Conservation (phyloP, 1,139 yeast species). For the Magnusiomyces tetraspermus region DNA sequence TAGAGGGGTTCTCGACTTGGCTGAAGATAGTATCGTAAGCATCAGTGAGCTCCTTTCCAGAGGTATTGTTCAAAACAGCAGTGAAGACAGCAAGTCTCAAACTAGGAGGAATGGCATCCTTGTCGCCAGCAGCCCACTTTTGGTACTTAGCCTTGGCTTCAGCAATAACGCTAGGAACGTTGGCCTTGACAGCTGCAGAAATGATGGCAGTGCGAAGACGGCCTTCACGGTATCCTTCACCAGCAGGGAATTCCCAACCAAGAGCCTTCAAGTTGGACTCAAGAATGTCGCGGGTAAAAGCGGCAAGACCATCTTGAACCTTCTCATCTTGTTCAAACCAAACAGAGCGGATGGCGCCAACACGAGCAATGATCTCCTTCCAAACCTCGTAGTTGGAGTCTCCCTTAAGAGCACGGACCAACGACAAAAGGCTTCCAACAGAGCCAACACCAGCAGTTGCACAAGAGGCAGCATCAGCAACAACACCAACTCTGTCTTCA, state of each 20-base stretch:
- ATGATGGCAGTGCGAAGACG: constrained; percentile 48
- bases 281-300: constrained; percentile 39
- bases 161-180: constrained; percentile 41
- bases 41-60: constrained; percentile 32
- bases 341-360: constrained; percentile 37
- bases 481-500: constrained; percentile 56
- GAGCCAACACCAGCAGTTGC: constrained; percentile 51
- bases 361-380: constrained; percentile 45
- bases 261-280: constrained; percentile 37
- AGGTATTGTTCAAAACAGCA: constrained; percentile 41
- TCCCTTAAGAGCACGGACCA: constrained; percentile 36
- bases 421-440: constrained; percentile 44
- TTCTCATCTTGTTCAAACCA: constrained; percentile 42
- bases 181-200: constrained; percentile 43
- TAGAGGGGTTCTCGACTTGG: constrained; percentile 47
- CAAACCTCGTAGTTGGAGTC: constrained; percentile 55
- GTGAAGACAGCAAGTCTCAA: constrained; percentile 46
- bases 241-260: constrained; percentile 31
- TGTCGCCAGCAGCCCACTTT: constrained; percentile 33
- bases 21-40: constrained; percentile 40
- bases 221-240: constrained; percentile 39
- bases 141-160: constrained; percentile 40
- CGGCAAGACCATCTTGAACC: constrained; percentile 34
- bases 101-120: constrained; percentile 44
- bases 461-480: constrained; percentile 50